Evolutionary conservation across 1,139 yeast species (phyloP), one percentile per base, ranked within the genome.

Genomic region (Geotrichum bryndzae): DNA sequence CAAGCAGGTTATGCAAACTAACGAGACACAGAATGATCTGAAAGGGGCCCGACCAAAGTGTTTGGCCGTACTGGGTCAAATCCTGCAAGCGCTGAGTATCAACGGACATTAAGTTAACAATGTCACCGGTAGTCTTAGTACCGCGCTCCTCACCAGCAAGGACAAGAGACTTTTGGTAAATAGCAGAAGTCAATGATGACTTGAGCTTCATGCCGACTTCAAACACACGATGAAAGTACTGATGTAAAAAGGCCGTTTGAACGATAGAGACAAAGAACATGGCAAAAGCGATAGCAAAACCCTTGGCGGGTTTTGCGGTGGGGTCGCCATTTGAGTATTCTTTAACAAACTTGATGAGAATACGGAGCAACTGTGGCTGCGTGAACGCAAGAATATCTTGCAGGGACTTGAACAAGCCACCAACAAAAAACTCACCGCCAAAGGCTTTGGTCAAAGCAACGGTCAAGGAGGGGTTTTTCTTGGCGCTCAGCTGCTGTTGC

Each of bases 41-140:
- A 77, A 92, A 90, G 1, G 99, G 99, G 55, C 97, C 98, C 0
- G 97, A 91, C 97, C 98, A 92, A 59, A 90, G 80, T 64, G 92
- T 82, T 72, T 91, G 92, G 66, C 94, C 85, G 75, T 88, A 87
- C 72, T 91, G 96, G 53, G 90, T 85, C 65, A 92, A 80, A 71
- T 92, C 98, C 75, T 91, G 97, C 63, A 94, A 79, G 76, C 98
- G 83, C 77, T 92, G 98, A 7, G 95, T 89, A 76, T 94, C 99
- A 58, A 94, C 97, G 59, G 97, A 88, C 98, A 92, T 92, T 70
- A 94, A 80, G 71, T 95, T 94, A 61, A 94, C 99, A 70, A 95
- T 90, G 73, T 95, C 99, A 73, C 99, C 99, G n/a, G 97, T 90
- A 33, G 90, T 84, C 58, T 90, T 85, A 60, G 83, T 80, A 61